Evolutionary conservation across 2,329 filamentous ascomycete species (phyloP), one percentile per base, ranked within the genome.

Genomic region (Blastomyces silverae): DNA sequence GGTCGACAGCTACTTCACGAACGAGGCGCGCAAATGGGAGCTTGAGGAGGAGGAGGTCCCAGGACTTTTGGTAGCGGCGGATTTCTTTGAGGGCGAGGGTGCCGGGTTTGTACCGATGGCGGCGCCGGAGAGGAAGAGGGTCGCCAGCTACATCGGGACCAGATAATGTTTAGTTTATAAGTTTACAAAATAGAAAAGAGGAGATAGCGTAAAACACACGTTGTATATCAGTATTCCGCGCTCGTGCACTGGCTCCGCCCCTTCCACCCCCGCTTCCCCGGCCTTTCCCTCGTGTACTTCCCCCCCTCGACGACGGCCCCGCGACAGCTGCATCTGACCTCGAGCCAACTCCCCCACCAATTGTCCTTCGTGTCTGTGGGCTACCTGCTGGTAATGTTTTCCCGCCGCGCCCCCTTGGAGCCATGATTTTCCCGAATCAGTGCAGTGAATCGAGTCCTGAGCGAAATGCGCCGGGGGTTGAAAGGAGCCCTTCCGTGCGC

Each of bases 31-130:
- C 77, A 67, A 80, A 81, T 42, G 80, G 79, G 28, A 85, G 80
- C 75, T 82, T 84, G 73, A 81, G 83, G 69, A 97, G 84, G 61
- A 97, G 81, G 39, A 97, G 85, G 73, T 97, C 92, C 66, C 91
- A 96, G 67, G 87, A 90, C 78, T 88, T 89, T 79, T 97, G 94
- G 77, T 95, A 95, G 72, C 86, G 87, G 76, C 92, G 85, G 77
- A 97, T 97, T 80, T 97, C 93, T 78, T 89, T 89, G 64, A 97
- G 84, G 63, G 94, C 93, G 70, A 91, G 84, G 55, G 92, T 97
- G 73, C 92, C 92, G 1, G 89, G 89, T 64, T 81, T 84, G 73
- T 91, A 92, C 69, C 89, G 84, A 68, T 84, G 84, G 42, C 72
- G 72, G 69, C 83, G 85, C 69, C 83, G 89, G 57, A 90, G 79